Evolutionary conservation across 768 basidiomycete species (phyloP).

Genomic region (Amyloporia xantha): DNA sequence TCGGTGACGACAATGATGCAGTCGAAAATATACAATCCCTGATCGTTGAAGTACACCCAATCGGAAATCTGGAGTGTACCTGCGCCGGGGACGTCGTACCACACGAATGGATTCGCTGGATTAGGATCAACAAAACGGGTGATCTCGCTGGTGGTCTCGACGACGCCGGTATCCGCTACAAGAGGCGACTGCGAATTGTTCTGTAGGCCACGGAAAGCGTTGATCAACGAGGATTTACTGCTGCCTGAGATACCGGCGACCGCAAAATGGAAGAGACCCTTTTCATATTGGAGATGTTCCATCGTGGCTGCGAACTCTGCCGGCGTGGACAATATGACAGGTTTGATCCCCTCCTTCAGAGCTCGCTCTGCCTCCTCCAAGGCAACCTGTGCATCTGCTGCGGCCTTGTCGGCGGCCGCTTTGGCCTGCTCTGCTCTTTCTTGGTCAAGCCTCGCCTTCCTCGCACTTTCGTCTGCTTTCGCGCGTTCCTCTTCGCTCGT

Average conservation of each 20-base stretch:
- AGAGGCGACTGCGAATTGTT: background rate
- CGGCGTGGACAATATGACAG: background rate
- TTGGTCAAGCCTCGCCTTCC: background rate
- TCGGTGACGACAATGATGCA: slow-evolving; percentile 3
- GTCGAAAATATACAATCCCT: slow-evolving; percentile 3
- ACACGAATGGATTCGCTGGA: slow-evolving; percentile 2
- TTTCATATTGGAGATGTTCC: background rate
- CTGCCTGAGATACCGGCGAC: slow-evolving; percentile 1
- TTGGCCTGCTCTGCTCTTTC: background rate
- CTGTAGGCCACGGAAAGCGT: slow-evolving; percentile 1
- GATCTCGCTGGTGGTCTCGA: slow-evolving; percentile 3
- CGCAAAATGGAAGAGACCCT: slow-evolving; percentile 3
- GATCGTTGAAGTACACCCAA: slow-evolving; percentile 1
- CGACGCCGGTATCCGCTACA: background rate
- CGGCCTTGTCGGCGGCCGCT: background rate
- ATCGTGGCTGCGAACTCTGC: background rate
- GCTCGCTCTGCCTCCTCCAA: background rate
- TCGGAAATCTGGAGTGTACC: slow-evolving; percentile 1
- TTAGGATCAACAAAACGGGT: background rate
- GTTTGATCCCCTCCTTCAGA: background rate
- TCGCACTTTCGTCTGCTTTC: background rate
- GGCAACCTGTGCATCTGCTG: background rate
- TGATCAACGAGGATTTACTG: slow-evolving; percentile 3
- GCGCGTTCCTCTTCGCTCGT: background rate
- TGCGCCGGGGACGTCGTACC: slow-evolving; percentile 4